Conservation (phyloP, 2,329 filamentous ascomycete species). For the Ophiostoma fasciatum region DNA sequence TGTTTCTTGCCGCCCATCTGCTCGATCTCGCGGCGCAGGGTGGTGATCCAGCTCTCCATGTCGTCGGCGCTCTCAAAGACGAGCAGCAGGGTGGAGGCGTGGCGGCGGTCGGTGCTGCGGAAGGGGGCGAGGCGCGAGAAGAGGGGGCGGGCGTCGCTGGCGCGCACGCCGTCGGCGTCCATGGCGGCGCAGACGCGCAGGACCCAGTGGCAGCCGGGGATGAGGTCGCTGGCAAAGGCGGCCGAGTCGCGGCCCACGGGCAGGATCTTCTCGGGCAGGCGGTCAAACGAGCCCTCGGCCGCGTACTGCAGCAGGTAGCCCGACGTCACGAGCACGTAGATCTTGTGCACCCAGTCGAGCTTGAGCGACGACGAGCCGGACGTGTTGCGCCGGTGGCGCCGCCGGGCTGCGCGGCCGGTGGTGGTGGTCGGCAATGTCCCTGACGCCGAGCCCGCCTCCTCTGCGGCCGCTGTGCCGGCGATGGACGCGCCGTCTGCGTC, state of each 20-base stretch:
- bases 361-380: constrained; percentile 27
- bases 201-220: constrained; percentile 69
- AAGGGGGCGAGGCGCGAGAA: constrained; percentile 52
- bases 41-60: constrained; percentile 62
- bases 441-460: constrained; percentile 2
- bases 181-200: constrained; percentile 57
- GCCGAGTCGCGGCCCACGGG: constrained; percentile 60
- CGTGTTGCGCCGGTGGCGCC: constrained; percentile 28
- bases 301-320: constrained; percentile 64
- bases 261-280: constrained; percentile 59
- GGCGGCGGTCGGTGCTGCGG: constrained; percentile 38
- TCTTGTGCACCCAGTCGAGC: constrained; percentile 54
- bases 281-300: constrained; percentile 53
- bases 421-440: too few relatives aligned
- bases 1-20: constrained; percentile 51
- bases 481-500: constrained; percentile 11
- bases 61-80: constrained; percentile 58
- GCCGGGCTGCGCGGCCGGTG: constrained; percentile 22
- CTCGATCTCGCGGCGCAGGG: constrained; percentile 56
- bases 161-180: constrained; percentile 38
- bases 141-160: constrained; percentile 42
- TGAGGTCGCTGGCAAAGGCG: constrained; percentile 66
- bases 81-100: constrained; percentile 51
- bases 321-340: constrained; percentile 55
- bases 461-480: constrained; percentile 3